Evolutionary conservation across 306 rosid genomes (phyloP).

Genomic region (Quercus bicolor): DNA sequence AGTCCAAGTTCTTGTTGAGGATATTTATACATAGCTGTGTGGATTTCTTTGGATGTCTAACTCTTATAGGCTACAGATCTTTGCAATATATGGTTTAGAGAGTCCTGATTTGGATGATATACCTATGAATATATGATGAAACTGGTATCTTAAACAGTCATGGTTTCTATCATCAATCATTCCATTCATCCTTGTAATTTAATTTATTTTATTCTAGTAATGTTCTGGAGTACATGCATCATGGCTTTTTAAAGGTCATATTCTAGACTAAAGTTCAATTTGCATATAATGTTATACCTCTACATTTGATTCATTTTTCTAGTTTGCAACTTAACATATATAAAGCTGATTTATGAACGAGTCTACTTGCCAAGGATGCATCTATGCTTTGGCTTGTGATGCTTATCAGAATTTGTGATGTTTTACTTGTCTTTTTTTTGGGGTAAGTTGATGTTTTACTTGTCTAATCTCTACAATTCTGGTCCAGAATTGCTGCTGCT

Average conservation of each 20-base stretch:
- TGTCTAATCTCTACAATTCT: not conserved
- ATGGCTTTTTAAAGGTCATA: not conserved
- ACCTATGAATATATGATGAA: not conserved
- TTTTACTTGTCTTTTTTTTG: not conserved
- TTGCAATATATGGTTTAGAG: not conserved
- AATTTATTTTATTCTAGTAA: not conserved
- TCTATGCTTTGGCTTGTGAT: constrained; percentile 1
- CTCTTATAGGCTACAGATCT: not conserved
- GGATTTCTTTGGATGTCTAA: not conserved
- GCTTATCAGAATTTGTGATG: not conserved
- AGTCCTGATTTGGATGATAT: too few species aligned
- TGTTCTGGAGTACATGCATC: not conserved
- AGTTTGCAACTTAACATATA: not conserved
- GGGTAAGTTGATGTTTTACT: too few species aligned
- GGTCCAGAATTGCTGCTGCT: not conserved
- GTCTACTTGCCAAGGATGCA: not conserved
- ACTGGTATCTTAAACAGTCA: not conserved
- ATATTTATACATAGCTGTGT: not conserved
- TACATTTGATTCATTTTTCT: not conserved
- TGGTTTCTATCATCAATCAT: not conserved
- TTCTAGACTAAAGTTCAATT: not conserved
- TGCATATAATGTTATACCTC: not conserved
- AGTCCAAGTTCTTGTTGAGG: not conserved
- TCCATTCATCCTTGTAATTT: not conserved
- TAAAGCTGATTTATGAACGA: not conserved